Conservation (phyloP, 345 rosid genomes). For the Nasturtium officinale region DNA sequence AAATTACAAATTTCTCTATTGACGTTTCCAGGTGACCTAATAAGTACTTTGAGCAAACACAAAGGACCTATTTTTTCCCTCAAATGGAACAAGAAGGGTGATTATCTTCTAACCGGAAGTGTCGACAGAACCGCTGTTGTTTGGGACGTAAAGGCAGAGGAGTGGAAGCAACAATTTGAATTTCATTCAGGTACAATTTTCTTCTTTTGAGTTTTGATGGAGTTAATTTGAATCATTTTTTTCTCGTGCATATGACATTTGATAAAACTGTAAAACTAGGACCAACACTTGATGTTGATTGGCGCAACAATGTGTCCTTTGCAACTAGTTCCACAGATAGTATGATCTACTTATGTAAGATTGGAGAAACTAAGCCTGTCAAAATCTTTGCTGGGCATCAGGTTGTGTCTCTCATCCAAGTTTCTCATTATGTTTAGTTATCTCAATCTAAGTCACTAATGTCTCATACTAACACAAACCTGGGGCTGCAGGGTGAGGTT, state of each 20-base stretch:
- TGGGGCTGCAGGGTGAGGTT: constrained; percentile 80
- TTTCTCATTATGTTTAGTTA: constrained; percentile 10
- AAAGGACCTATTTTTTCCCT: constrained; percentile 96
- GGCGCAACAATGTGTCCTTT: constrained; percentile 95
- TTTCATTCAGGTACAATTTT: constrained; percentile 70
- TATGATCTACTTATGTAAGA: constrained; percentile 94
- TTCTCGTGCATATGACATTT: constrained; percentile 5
- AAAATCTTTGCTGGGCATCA: constrained; percentile 90
- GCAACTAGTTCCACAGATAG: constrained; percentile 95
- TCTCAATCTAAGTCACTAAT: constrained; percentile 9
- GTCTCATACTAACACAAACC: constrained; percentile 26
- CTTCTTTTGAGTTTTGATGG: not conserved
- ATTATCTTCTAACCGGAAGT: constrained; percentile 98
- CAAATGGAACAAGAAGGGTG: constrained; percentile 99
- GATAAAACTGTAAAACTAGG: constrained; percentile 49
- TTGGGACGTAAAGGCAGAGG: constrained; percentile 97
- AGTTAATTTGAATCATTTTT: not conserved
- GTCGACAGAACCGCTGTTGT: constrained; percentile 96
- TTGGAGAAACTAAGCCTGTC: constrained; percentile 78
- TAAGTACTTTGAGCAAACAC: constrained; percentile 84
- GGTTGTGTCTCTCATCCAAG: constrained; percentile 51
- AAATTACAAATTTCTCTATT: not conserved
- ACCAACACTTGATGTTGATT: constrained; percentile 98
- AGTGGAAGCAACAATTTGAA: constrained; percentile 93
- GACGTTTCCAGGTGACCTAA: constrained; percentile 67